phyloP scores from a whole-genome alignment of 768 basidiomycete species.

The Bullera alba region DNA sequence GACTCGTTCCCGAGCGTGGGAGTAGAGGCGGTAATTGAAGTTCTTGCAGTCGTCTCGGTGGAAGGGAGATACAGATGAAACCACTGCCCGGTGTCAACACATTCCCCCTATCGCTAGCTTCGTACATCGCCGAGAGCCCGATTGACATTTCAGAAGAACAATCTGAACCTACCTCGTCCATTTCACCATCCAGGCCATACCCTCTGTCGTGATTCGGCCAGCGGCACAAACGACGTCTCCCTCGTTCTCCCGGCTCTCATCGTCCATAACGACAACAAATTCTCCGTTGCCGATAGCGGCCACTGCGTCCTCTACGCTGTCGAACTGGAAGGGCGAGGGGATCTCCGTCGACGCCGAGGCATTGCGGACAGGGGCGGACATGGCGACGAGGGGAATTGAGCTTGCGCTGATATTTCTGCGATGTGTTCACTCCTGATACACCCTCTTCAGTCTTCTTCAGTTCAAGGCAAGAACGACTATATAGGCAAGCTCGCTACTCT shows the following conservation, averaged over 20 bases:
- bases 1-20: conserved; percentile 42
- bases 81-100: conserved; percentile 56
- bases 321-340: conserved; percentile 53
- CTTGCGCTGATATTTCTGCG: no score
- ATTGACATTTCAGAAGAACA: no score
- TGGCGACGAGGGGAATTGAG: no score
- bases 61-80: conserved; percentile 83
- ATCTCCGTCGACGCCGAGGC: not conserved
- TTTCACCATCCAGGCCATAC: conserved; percentile 99
- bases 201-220: conserved; percentile 75
- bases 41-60: conserved; percentile 63
- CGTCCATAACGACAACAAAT: conserved; percentile 96
- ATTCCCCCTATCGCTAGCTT: not conserved
- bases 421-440: no score
- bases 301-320: conserved; percentile 66
- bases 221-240: conserved; percentile 91
- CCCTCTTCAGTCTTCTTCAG: no score
- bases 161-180: conserved; percentile 68
- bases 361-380: not conserved
- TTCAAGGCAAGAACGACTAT: no score
- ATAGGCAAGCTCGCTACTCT: no score
- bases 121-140: no score
- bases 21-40: conserved; percentile 63
- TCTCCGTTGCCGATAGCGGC: conserved; percentile 75
- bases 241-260: conserved; percentile 91